Percentiles rank a stretch among this genome's conserved stretches.
These are phyloP conservation scores for Microglena sp. DNA, from an alignment of 139 green algal species.

Conservation along the genomic window DNA sequence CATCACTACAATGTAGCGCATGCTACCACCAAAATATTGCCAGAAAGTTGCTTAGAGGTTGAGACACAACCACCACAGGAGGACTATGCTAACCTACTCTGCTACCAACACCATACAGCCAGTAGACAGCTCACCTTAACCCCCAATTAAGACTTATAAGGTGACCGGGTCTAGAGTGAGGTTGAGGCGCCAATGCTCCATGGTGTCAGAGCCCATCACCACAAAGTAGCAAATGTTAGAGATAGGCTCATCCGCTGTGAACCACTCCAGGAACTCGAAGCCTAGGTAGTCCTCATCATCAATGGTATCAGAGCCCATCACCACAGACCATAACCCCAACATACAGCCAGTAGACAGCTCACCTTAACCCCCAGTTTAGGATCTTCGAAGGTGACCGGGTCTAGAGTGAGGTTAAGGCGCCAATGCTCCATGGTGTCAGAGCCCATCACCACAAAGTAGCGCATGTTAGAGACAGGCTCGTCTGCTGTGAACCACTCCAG, in stretches of 20 bases:
- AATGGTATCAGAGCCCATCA: constrained; percentile 25
- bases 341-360: no score
- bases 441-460: constrained; percentile 12
- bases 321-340: no score
- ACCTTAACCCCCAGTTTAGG: constrained; percentile 56
- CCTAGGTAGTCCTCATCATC: no score
- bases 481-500: constrained; percentile 7
- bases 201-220: constrained; percentile 21
- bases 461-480: background rate
- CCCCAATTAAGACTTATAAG: no score
- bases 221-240: constrained; percentile 2
- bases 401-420: constrained; percentile 89
- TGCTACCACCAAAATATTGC: no score
- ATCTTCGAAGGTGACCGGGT: constrained; percentile 92
- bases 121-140: no score
- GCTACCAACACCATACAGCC: no score
- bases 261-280: no score
- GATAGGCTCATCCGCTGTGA: background rate
- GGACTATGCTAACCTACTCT: no score
- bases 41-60: no score
- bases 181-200: constrained; percentile 82
- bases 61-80: no score
- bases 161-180: constrained; percentile 89
- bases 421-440: constrained; percentile 61
- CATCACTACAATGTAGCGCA: constrained; percentile 5